A percentile compares a stretch with the other conserved stretches of the same genome.
Conservation (phyloP, 805 yeast species). For the Metschnikowia lunata region DNA sequence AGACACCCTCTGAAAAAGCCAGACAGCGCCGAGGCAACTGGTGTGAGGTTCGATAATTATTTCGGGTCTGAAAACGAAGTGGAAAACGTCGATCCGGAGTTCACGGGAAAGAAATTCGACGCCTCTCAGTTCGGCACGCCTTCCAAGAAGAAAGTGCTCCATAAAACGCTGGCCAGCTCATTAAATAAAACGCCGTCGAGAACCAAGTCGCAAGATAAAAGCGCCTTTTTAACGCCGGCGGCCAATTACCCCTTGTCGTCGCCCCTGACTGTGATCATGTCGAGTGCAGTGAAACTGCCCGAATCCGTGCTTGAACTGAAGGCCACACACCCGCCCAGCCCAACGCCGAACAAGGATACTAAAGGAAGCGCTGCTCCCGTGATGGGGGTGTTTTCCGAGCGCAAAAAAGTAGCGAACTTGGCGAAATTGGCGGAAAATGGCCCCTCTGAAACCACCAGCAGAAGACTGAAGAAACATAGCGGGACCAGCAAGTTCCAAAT, state of each 20-base stretch:
- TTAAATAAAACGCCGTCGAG: constrained; percentile 16
- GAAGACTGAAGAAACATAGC: constrained; percentile 16
- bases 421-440: not conserved
- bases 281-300: constrained; percentile 25
- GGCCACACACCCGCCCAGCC: constrained; percentile 26
- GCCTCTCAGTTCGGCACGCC: constrained; percentile 28
- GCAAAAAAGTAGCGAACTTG: constrained; percentile 5
- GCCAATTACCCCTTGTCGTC: constrained; percentile 31
- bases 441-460: constrained; percentile 7
- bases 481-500: constrained; percentile 17
- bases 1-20: constrained; percentile 30
- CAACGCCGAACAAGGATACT: constrained; percentile 33
- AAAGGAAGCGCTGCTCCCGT: constrained; percentile 20
- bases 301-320: constrained; percentile 11
- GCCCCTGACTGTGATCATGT: constrained; percentile 41
- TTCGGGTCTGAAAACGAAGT: constrained; percentile 16
- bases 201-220: constrained; percentile 7
- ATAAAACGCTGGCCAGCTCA: constrained; percentile 18
- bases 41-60: constrained; percentile 1
- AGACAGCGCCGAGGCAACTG: constrained; percentile 16
- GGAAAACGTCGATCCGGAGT: constrained; percentile 9
- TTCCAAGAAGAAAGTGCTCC: constrained; percentile 24
- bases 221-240: constrained; percentile 26
- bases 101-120: constrained; percentile 1
- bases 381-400: constrained; percentile 38